Percentiles rank a stretch among this genome's conserved stretches.
These are phyloP conservation scores for Lactuca sativa DNA, from an alignment of 129 eudicot genomes.

Conservation along the genomic window DNA sequence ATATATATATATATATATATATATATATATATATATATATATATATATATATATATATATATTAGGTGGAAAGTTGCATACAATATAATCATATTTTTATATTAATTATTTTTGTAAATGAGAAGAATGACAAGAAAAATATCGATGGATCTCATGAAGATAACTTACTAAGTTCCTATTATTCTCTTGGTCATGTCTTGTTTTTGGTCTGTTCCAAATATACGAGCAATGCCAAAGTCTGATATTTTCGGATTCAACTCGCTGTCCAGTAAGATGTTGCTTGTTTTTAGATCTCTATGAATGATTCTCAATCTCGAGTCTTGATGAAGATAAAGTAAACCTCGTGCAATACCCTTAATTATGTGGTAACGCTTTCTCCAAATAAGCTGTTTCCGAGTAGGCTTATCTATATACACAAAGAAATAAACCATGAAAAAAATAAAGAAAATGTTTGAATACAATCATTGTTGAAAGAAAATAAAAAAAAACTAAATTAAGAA, in stretches of 20 bases:
- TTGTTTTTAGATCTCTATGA: constrained; percentile 64
- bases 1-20: no score
- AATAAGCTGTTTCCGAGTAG: constrained; percentile 35
- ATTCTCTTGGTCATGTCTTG: constrained; percentile 55
- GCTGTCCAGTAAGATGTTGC: constrained; percentile 56
- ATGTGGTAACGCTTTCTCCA: constrained; percentile 58
- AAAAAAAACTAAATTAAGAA: no score
- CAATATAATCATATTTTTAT: no score
- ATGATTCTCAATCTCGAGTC: constrained; percentile 60
- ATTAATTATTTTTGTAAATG: no score
- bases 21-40: no score
- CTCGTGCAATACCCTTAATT: constrained; percentile 57
- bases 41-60: no score
- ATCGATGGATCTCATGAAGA: background rate
- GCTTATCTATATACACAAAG: constrained; percentile 36
- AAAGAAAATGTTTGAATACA: background rate
- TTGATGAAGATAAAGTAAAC: constrained; percentile 59
- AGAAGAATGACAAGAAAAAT: no score
- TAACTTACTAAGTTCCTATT: constrained; percentile 49
- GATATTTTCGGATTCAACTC: constrained; percentile 61
- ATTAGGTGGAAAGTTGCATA: no score
- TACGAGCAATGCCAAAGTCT: constrained; percentile 66
- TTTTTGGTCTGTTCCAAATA: constrained; percentile 35
- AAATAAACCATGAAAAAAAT: background rate
- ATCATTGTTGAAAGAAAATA: no score